Conservation (phyloP, 352 stramenopile species). For the Pythium pectinolyticum region DNA sequence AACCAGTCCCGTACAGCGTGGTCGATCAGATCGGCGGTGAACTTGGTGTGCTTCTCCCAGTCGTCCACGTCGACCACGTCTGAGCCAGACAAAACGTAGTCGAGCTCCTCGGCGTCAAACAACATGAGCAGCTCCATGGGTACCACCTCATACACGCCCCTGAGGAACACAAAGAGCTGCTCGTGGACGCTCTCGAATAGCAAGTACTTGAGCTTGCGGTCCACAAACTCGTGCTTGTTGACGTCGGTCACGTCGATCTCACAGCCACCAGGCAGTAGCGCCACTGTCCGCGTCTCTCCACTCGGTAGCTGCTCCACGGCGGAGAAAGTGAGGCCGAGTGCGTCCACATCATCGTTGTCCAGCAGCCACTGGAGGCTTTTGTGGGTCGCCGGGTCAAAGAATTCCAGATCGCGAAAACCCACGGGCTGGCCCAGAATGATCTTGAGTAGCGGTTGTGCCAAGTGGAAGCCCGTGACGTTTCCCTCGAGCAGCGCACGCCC, state of each 20-base stretch:
- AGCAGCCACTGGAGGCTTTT: slow-evolving; percentile 23
- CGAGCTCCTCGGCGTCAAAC: slow-evolving; percentile 85
- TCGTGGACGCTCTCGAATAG: slow-evolving; percentile 89
- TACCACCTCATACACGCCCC: slow-evolving; percentile 95
- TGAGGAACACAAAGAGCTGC: slow-evolving; percentile 89
- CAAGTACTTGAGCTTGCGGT: slow-evolving; percentile 91
- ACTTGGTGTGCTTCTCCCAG: slow-evolving; percentile 88
- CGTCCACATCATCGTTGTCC: slow-evolving; percentile 37
- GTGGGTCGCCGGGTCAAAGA: slow-evolving; percentile 38
- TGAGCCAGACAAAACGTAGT: slow-evolving; percentile 67
- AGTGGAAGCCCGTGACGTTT: slow-evolving; percentile 90
- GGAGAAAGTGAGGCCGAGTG: slow-evolving; percentile 46
- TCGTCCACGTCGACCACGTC: slow-evolving; percentile 92
- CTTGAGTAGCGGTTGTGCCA: slow-evolving; percentile 60
- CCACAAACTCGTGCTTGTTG: slow-evolving; percentile 94
- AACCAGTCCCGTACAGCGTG: slow-evolving; percentile 35
- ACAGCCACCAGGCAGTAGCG: neutral
- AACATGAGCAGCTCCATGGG: slow-evolving; percentile 83
- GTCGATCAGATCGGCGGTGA: slow-evolving; percentile 16
- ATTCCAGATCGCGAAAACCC: slow-evolving; percentile 42
- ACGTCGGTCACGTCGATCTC: slow-evolving; percentile 89
- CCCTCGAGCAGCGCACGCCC: slow-evolving; percentile 70
- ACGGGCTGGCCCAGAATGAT: slow-evolving; percentile 33
- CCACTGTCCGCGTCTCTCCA: neutral
- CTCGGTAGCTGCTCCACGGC: slow-evolving; percentile 18